Base-by-base conservation (phyloP, 2,329 filamentous ascomycete species). In the Apiospora hydei region DNA sequence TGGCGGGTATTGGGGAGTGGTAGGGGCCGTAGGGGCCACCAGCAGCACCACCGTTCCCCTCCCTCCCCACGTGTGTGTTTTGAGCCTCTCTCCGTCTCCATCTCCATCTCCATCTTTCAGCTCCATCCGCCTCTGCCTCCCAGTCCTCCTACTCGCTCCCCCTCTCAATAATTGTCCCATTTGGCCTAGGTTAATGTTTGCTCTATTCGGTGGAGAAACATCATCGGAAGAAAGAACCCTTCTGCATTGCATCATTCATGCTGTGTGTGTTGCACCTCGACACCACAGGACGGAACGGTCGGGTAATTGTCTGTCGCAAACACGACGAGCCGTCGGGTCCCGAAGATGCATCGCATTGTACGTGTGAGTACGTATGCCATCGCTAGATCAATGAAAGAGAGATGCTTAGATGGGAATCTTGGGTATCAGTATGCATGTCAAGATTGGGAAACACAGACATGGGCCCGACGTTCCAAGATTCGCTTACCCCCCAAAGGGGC, bases 121-220 rank as follows among this genome's bases (percentile, higher is more conserved):
- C 24, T 16, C 26, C 46, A 47, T 47, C 41, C 41, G 24, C 24
- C 47, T 51, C 47, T 51, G n/a, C 34, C 21, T 30, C 30, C 5
- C 34, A 8, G 41, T 53, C 49, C n/a, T 26, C n/a, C n/a, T 26
- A 11, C n/a, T 4, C n/a, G 16, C 47, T 3, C 24, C 24, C 24
- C 51, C 26, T 30, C 53, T 38, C 53, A 34, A 61, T 1, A 21
- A 34, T 61, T 21, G 26, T n/a, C 30, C 26, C 1, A 38, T 61
- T 30, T 11, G 30, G 26, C 16, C 3, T 38, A 61, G 53, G 18
- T 64, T 64, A 64, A 64, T 14, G 10, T 64, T n/a, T 38, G 57
- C 57, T 38, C 18, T 64, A 64, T 64, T 64, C 57, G 8, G 34
- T 64, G 57, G 57, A 64, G 57, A 64, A 64, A 41, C 53, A 64